phyloP scores from a whole-genome alignment of 768 basidiomycete genomes.

The Lactifluus echinatus region DNA sequence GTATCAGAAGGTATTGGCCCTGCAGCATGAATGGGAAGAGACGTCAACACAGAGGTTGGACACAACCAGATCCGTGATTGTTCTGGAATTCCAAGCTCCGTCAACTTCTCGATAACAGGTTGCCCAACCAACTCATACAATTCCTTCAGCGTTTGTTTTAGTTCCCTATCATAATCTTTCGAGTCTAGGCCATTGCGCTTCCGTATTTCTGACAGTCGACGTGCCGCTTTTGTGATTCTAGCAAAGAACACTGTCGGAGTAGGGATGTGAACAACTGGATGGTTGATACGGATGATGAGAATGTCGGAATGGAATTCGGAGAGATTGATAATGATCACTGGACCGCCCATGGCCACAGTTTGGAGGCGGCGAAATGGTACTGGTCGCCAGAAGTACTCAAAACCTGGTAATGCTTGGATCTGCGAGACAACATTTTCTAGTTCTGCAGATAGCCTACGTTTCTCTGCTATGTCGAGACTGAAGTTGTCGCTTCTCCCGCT shows the following conservation, averaged over 20 bases:
- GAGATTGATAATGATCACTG: not conserved
- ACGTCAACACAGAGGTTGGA: not conserved
- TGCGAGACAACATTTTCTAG: not conserved
- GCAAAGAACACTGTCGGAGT: not conserved
- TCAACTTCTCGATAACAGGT: not conserved
- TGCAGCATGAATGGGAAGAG: not conserved
- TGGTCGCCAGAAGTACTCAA: not conserved
- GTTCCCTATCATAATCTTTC: not conserved
- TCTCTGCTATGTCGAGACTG: not conserved
- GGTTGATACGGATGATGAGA: not conserved
- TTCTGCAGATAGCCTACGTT: not conserved
- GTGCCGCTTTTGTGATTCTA: not conserved
- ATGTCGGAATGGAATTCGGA: not conserved
- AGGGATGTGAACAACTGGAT: not conserved
- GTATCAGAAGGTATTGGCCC: not conserved
- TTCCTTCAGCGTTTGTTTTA: not conserved
- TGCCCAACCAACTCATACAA: not conserved
- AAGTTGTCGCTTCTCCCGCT: not conserved
- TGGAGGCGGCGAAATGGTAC: not conserved
- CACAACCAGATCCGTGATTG: not conserved
- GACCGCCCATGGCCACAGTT: not conserved
- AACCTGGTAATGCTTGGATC: not conserved
- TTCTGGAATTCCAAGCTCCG: not conserved
- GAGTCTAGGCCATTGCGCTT: not conserved
- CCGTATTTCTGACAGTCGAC: not conserved